Evolutionary conservation across 139 green algal genomes (phyloP), one percentile per base, ranked within the genome.

Genomic region (Diplosphaera chodatii): DNA sequence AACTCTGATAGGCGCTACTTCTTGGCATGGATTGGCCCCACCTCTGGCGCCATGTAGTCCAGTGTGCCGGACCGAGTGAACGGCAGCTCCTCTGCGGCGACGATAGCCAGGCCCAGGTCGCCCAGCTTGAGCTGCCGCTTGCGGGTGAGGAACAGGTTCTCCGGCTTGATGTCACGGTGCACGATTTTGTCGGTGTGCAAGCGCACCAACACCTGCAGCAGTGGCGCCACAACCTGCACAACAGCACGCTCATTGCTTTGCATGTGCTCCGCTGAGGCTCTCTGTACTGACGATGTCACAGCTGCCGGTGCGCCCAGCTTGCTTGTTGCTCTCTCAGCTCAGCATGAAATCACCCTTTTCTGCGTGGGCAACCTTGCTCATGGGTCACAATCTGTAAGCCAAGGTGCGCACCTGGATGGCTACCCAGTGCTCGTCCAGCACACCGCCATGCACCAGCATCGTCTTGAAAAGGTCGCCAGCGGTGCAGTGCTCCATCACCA

Each of bases 121-220:
- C 88, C 89, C 69, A 96, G 75, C 63, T 81, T 72, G 62, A 94
- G 69, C 27, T 82, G 71, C 10, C 63, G 29, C 25, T 63, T 66
- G 55, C 28, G 37, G 0, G 85, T 87, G 15, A 96, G 81, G 74
- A 96, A 92, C 33, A 96, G 87, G 78, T 96, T 96, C 74, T 96
- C 90, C 10, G 90, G 91, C 82, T 89, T 89, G 69, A 89, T 88
- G 69, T 89, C 82, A 3, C 90, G 75, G 74, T 96, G 91, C 56
- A 96, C 77, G 30, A 91, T 73, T 64, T 75, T 67, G 32, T 84
- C 13, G 16, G 40, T 59, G 72, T 94, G 85, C 78, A 93, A 80
- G 70, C 78, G 78, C 32, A 85, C 80, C 69, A 96, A 82, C n/a
- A 91, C 82, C 0, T 76, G 73, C 69, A 96, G 83, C 73, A 96